Percentiles rank a stretch among this genome's conserved stretches.
phyloP scores from a whole-genome alignment of 441 rosid genomes.

The Populus hybrid region DNA sequence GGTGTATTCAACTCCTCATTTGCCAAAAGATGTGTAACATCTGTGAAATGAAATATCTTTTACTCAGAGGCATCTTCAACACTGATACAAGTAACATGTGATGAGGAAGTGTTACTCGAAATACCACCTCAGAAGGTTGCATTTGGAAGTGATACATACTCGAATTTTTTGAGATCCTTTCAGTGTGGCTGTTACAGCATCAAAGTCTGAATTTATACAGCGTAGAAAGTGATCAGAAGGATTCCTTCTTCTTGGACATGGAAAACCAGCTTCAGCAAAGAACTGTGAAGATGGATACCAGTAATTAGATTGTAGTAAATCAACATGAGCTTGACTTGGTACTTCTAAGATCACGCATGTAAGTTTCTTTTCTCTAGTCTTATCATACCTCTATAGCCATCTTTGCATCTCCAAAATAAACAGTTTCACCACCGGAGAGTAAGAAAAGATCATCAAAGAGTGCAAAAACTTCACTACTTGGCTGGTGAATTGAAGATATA shows the following conservation, averaged over 20 bases:
- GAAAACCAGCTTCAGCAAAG: slow-evolving; percentile 6
- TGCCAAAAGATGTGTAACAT: neutral
- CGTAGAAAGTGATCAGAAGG: slow-evolving; percentile 46
- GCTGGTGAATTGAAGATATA: too few relatives aligned
- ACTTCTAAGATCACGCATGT: neutral
- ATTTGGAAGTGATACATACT: slow-evolving; percentile 39
- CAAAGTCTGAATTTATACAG: slow-evolving; percentile 69
- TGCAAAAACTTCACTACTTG: too few relatives aligned
- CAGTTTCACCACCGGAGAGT: too few relatives aligned
- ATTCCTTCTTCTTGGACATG: slow-evolving; percentile 40
- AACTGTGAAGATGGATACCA: slow-evolving; percentile 42
- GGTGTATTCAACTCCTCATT: neutral
- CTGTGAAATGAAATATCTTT: neutral
- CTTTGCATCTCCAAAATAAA: too few relatives aligned
- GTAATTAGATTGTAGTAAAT: slow-evolving; percentile 7
- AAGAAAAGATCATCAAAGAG: too few relatives aligned
- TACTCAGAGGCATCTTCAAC: too few relatives aligned
- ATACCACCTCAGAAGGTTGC: neutral
- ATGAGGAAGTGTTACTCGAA: neutral
- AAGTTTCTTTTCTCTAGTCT: neutral
- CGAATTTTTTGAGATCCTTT: slow-evolving; percentile 87
- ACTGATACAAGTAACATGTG: neutral
- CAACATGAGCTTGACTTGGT: neutral
- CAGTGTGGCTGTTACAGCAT: slow-evolving; percentile 87
- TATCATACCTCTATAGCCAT: neutral